Conservation (phyloP, 495 filamentous ascomycete genomes). For the Podospora anserina region DNA sequence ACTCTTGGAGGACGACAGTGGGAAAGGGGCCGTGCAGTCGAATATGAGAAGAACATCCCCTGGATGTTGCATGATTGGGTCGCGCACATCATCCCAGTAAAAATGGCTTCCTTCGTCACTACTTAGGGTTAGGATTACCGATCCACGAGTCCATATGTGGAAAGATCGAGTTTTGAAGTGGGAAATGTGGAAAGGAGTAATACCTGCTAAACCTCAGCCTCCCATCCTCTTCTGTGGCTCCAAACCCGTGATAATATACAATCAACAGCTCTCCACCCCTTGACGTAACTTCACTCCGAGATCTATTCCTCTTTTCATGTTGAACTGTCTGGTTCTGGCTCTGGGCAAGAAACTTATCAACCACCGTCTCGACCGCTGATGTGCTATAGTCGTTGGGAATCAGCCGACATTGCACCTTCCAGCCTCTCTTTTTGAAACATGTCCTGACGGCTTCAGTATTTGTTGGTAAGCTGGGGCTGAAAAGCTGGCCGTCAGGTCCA, state of each 20-base stretch:
- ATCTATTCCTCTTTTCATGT: neutral
- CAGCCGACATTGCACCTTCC: constrained; percentile 27
- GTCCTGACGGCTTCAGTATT: constrained; percentile 22
- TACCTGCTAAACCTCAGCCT: constrained; percentile 30
- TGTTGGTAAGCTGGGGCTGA: constrained; percentile 10
- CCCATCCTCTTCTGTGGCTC: constrained; percentile 19
- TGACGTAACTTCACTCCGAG: neutral
- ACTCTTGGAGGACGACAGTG: neutral
- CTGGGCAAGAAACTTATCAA: constrained; percentile 23
- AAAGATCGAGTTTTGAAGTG: neutral
- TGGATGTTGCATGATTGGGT: constrained; percentile 25
- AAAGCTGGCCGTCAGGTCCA: constrained; percentile 21
- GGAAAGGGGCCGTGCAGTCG: constrained; percentile 21
- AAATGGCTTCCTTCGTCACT: constrained; percentile 14
- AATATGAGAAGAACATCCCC: constrained; percentile 29
- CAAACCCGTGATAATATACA: constrained; percentile 27
- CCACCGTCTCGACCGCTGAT: constrained; percentile 27
- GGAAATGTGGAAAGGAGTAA: neutral
- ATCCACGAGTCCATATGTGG: neutral
- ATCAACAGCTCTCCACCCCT: neutral
- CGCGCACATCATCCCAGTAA: constrained; percentile 33
- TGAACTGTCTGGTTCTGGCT: neutral
- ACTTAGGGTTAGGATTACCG: neutral
- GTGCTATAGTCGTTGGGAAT: constrained; percentile 30
- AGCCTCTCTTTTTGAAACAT: constrained; percentile 27